Base-by-base conservation (phyloP, 192 early-diverging fungal species). In the Phycomyces nitens region DNA sequence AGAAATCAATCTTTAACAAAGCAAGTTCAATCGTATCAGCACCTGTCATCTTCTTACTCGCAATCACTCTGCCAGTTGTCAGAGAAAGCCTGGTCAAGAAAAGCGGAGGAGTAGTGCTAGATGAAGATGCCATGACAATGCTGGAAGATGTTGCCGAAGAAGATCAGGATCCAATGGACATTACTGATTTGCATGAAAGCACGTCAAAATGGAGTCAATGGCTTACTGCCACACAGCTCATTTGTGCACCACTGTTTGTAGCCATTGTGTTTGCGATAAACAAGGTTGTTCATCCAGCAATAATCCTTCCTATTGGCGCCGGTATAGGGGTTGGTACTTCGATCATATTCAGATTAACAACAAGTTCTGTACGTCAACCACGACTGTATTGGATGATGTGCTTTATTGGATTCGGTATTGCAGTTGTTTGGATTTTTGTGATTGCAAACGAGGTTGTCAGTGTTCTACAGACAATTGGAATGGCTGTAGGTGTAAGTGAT, bases 401-500 rank as follows among this genome's bases (percentile, higher is more conserved):
- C 39, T 82, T 84, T 70, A 67, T 88, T 22, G 94, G 94, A 11
- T 94, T 97, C 66, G 66, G 81, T 38, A 75, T 90, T 16, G 86
- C 87, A 0, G 85, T 97, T 24, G 72, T 84, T 0, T 97, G 94
- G 94, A 88, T 97, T 11, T 92, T 86, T 76, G 66, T 94, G 15
- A 80, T 95, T 44, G 93, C 96, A 1, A 91, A 89, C 66, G 96
- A 98, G 64, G 86, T 96, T 34, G 93, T 98, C 1, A 86, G 88
- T 15, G 78, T 96, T 7, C 76, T 96, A 34, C 89, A 81, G 66
- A 80, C 92, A 1, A 77, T 98, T 27, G 93, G 91, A 3, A 75
- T 89, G 55, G 82, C 93, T 21, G 67, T 92, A 34, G 82, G 86
- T 11, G 74, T 95, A 41, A 89, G 86, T 70, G 88, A 91, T 58